phyloP scores from a whole-genome alignment of 768 basidiomycete species.

The Phaeotremella fagi region DNA sequence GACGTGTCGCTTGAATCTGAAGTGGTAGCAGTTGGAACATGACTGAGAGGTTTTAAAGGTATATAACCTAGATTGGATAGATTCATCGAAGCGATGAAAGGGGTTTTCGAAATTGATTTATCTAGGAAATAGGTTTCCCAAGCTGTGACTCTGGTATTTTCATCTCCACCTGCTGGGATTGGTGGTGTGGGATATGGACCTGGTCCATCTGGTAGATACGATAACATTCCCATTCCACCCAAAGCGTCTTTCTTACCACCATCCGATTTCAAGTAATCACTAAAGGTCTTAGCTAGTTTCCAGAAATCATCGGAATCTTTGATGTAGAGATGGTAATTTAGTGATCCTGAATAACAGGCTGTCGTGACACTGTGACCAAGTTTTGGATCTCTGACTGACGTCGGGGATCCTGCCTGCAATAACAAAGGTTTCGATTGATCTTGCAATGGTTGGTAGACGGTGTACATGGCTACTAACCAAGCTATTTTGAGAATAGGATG shows the following conservation, averaged over 20 bases:
- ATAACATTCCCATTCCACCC: slow-evolving; percentile 15
- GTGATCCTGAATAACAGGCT: slow-evolving; percentile 9
- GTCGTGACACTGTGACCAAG: slow-evolving; percentile 15
- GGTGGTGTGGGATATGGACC: not conserved
- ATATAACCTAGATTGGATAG: slow-evolving; percentile 21
- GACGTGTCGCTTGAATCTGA: not conserved
- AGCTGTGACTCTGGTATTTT: slow-evolving; percentile 1
- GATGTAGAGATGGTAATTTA: not conserved
- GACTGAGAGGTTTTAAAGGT: slow-evolving; percentile 2
- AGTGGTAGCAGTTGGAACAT: not conserved
- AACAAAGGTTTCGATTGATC: not conserved
- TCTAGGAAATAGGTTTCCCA: slow-evolving; percentile 24
- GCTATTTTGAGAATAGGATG: slow-evolving; percentile 14
- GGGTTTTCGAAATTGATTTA: not conserved
- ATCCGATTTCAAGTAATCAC: slow-evolving; percentile 1
- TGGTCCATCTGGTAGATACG: slow-evolving; percentile 18
- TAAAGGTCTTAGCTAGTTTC: not conserved
- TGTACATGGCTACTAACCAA: slow-evolving; percentile 11
- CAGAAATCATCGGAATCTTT: slow-evolving; percentile 10
- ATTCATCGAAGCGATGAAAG: slow-evolving; percentile 5
- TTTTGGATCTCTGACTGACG: slow-evolving; percentile 6
- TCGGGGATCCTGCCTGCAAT: slow-evolving; percentile 3
- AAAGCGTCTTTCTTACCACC: not conserved
- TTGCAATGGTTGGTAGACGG: too few relatives aligned
- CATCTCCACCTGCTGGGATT: not conserved